Percentiles rank a stretch among this genome's conserved stretches.
Conservation (phyloP, 2,329 filamentous ascomycete species). For the Proliferodiscus dingleyae region DNA sequence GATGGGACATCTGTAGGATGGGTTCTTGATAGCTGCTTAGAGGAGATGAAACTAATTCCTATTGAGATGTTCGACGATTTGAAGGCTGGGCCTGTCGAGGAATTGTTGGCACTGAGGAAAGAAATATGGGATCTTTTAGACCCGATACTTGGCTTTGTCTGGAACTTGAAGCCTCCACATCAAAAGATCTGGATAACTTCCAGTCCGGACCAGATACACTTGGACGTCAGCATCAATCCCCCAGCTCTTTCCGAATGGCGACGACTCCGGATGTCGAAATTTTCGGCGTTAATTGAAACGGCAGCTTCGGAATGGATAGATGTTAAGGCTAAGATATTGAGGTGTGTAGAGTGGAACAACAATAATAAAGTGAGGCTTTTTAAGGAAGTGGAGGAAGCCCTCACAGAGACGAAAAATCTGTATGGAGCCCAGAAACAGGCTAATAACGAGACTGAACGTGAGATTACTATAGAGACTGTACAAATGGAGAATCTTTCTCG, state of each 20-base stretch:
- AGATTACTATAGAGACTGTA: background rate
- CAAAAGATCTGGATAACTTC: background rate
- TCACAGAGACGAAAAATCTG: background rate
- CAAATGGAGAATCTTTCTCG: background rate
- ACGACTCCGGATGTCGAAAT: background rate
- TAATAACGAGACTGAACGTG: background rate
- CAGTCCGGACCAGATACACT: background rate
- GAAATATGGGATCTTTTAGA: background rate
- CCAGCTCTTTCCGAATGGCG: background rate
- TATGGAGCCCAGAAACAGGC: background rate
- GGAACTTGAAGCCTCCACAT: background rate
- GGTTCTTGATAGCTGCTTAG: background rate
- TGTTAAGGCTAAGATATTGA: background rate
- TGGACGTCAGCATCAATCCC: background rate
- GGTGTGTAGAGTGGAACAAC: background rate
- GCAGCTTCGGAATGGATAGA: background rate
- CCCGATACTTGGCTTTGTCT: background rate
- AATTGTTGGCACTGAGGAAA: background rate
- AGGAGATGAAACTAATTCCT: background rate
- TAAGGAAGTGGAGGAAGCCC: background rate
- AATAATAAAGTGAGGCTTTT: background rate
- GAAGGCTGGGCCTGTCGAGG: background rate
- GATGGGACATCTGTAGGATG: background rate
- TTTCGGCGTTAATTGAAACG: background rate
- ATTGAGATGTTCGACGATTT: background rate